Percentiles rank a stretch among this genome's conserved stretches.
Evolutionary conservation across 1,284 basidiomycete species (phyloP).

Genomic region (Cystobasidiaceae sp.): DNA sequence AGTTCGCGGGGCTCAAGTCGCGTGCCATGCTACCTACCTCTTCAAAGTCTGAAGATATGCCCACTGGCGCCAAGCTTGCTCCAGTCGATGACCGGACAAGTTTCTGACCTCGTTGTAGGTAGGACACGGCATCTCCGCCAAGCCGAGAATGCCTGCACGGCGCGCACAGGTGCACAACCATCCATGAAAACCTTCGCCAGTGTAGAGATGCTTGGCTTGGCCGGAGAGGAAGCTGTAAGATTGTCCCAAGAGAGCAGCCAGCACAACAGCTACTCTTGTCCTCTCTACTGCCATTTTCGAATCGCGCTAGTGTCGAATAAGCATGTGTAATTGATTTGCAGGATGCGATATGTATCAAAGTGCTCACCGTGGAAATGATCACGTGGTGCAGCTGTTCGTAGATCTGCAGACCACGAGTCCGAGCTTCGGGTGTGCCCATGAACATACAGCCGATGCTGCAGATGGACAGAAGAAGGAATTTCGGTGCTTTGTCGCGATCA

Average conservation of each 20-base stretch:
- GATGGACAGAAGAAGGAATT: neutral
- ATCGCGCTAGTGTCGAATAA: neutral
- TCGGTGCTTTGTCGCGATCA: neutral
- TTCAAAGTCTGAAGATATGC: neutral
- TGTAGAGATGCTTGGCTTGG: neutral
- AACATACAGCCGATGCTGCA: constrained; percentile 1
- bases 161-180: neutral
- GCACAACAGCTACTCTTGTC: neutral
- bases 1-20: too few relatives aligned
- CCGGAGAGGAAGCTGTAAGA: neutral
- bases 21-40: too few relatives aligned
- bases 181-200: constrained; percentile 2
- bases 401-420: neutral
- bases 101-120: neutral
- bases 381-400: neutral
- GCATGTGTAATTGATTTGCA: neutral
- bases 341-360: neutral
- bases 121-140: neutral
- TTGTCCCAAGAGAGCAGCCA: neutral
- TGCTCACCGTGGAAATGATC: neutral
- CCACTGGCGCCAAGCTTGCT: neutral
- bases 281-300: neutral
- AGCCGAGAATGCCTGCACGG: neutral
- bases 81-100: neutral
- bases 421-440: neutral